A percentile compares a stretch with the other conserved stretches of the same genome.
Conservation (phyloP, 2,329 filamentous ascomycete species). For the Aspergillus luchuensis region DNA sequence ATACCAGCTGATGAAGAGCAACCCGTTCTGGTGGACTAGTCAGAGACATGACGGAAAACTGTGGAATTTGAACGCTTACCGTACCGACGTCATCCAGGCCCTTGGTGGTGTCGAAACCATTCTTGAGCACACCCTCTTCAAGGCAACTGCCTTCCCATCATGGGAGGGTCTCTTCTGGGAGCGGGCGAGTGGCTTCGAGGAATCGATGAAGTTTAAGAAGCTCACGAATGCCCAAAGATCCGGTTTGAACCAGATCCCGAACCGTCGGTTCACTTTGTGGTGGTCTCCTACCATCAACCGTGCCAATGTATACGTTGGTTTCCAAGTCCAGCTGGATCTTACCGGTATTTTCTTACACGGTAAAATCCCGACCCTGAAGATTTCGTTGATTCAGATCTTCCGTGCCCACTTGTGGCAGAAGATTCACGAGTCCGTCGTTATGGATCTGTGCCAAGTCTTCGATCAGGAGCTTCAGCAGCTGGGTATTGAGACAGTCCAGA, state of each 20-base stretch:
- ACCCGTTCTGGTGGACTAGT: constrained; percentile 99
- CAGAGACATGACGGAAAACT: constrained; percentile 96
- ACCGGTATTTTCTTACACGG: constrained; percentile 99
- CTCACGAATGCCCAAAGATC: constrained; percentile 95
- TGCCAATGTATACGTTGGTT: constrained; percentile 98
- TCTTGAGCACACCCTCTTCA: constrained; percentile 93
- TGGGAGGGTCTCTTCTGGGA: constrained; percentile 98
- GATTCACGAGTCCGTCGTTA: constrained; percentile 97
- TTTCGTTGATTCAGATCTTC: constrained; percentile 98
- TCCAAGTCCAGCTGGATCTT: constrained; percentile 96
- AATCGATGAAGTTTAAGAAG: constrained; percentile 96
- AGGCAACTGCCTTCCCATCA: constrained; percentile 91
- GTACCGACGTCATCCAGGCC: constrained; percentile 95
- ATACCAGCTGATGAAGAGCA: constrained; percentile 98
- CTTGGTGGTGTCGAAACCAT: constrained; percentile 97
- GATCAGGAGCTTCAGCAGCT: constrained; percentile 95
- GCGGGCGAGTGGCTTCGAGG: constrained; percentile 61
- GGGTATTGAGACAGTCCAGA: constrained; percentile 96
- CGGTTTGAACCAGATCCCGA: constrained; percentile 97
- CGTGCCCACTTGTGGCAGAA: constrained; percentile 99
- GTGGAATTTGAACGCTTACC: constrained; percentile 94
- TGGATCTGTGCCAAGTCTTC: constrained; percentile 98
- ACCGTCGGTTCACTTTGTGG: constrained; percentile 97
- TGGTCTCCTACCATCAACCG: constrained; percentile 94
- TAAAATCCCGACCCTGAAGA: constrained; percentile 97